Evolutionary conservation across 768 basidiomycete species (phyloP), one percentile per base, ranked within the genome.

Genomic region (Suillus alpinus): DNA sequence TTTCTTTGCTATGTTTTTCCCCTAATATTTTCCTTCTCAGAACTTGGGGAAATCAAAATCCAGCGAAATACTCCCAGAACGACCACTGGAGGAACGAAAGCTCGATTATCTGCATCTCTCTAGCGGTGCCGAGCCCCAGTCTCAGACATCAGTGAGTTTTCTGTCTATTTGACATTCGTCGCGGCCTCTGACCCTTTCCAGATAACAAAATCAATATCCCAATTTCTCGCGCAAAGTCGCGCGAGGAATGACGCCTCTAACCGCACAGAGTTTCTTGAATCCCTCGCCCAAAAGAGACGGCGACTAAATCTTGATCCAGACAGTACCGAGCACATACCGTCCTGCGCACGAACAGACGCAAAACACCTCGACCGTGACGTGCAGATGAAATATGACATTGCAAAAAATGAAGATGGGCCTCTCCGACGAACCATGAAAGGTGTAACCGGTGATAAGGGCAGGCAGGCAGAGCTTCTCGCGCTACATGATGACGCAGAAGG

Each of bases 351-450:
- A 9, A 82, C 84, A 3, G 88, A 92, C 61, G 87, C 90, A 39
- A 89, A 85, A 68, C 75, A 81, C 0, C 73, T 91, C 36, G 84
- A 93, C 70, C 78, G 92, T 41, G 88, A 91, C 59, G 75, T 84
- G 1, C 92, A 93, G 67, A 91, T 93, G 80, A 90, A 89, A 70
- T 93, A 92, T 64, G 92, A 94, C 69, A 89, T 94, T 63, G 88
- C 87, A n/a, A 91, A 86, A 73, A 92, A 93, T 63, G 87, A 86
- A 58, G 89, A 89, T 40, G 91, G 91, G 0, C 90, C 91, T 1
- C 75, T 94, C 46, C 80, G 83, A 34, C 79, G 84, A 65, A 91
- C 86, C 0, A 67, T 85, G 63, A 80, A 81, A 65, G 71, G 67
- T 26, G 56, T 56, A 0, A 63, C 55, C 41, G 60, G 56, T 34